These are phyloP conservation scores for Termitomyces sp. DNA, from an alignment of 768 basidiomycete genomes.

Conservation along the genomic window DNA sequence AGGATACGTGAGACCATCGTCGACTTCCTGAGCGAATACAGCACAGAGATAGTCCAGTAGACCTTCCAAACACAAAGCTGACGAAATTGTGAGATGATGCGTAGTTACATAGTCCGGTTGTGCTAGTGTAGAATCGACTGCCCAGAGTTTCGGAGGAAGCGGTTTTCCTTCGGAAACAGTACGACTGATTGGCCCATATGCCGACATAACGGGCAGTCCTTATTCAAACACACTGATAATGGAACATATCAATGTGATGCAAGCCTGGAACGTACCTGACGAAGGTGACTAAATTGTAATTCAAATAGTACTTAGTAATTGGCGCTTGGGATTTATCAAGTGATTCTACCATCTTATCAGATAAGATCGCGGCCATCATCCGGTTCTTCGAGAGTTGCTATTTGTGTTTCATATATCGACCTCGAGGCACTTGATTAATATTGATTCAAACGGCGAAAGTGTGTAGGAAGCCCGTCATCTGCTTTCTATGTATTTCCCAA, in stretches of 20 bases:
- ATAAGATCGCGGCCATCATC: too few relatives aligned
- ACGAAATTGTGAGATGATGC: conserved; percentile 43
- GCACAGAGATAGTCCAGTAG: conserved; percentile 53
- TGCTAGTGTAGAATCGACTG: conserved; percentile 19
- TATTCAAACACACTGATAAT: background rate
- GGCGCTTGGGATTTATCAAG: background rate
- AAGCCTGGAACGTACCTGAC: background rate
- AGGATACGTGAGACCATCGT: conserved; percentile 77
- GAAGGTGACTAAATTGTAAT: background rate
- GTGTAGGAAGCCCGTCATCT: too few relatives aligned
- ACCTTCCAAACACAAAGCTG: conserved; percentile 35
- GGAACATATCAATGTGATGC: background rate
- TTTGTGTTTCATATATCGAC: too few relatives aligned
- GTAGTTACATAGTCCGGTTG: conserved; percentile 31
- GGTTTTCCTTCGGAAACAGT: conserved; percentile 14
- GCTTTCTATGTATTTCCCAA: too few relatives aligned
- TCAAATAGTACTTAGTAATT: background rate
- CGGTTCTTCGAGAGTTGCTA: too few relatives aligned
- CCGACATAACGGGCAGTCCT: conserved; percentile 43
- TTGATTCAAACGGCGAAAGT: too few relatives aligned
- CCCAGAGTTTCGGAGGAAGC: conserved; percentile 47
- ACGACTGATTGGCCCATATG: conserved; percentile 60
- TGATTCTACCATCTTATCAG: background rate
- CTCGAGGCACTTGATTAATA: too few relatives aligned
- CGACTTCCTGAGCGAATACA: conserved; percentile 70